These are phyloP conservation scores for Ormosia emarginata DNA, from an alignment of 306 rosid genomes.

Conservation along the genomic window DNA sequence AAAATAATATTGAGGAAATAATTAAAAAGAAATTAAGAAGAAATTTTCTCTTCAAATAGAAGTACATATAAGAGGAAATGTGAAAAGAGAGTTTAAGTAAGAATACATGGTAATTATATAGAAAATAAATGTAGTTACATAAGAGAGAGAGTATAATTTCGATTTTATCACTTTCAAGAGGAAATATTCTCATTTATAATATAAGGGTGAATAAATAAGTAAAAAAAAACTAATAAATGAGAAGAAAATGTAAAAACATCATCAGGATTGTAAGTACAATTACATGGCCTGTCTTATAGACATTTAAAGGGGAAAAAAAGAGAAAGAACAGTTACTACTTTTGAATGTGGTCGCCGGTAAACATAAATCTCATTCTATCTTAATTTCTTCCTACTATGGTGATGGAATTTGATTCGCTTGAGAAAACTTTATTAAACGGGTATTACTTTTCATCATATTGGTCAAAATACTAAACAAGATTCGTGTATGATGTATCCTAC, in stretches of 20 bases:
- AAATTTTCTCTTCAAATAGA: too few relatives aligned
- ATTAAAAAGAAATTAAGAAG: too few relatives aligned
- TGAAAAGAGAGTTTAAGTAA: too few relatives aligned
- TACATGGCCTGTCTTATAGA: not conserved
- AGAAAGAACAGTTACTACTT: not conserved
- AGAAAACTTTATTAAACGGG: not conserved
- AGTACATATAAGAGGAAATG: too few relatives aligned
- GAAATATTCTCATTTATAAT: too few relatives aligned
- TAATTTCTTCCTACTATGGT: not conserved
- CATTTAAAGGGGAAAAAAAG: not conserved
- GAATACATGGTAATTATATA: too few relatives aligned
- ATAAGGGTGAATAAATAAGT: too few relatives aligned
- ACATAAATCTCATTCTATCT: not conserved
- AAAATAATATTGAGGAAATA: too few relatives aligned
- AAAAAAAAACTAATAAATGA: too few relatives aligned
- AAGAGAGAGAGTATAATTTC: too few relatives aligned
- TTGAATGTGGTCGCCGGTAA: not conserved
- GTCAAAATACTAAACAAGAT: not conserved
- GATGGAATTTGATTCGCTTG: not conserved
- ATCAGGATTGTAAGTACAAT: not conserved
- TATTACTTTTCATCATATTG: not conserved
- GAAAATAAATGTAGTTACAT: too few relatives aligned
- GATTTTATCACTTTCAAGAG: too few relatives aligned
- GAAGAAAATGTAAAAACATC: not conserved
- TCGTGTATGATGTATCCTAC: not conserved